A percentile compares a stretch with the other conserved stretches of the same genome.
These are phyloP conservation scores for Puya raimondii DNA, from an alignment of 176 grass and related monocot species.

Conservation along the genomic window DNA sequence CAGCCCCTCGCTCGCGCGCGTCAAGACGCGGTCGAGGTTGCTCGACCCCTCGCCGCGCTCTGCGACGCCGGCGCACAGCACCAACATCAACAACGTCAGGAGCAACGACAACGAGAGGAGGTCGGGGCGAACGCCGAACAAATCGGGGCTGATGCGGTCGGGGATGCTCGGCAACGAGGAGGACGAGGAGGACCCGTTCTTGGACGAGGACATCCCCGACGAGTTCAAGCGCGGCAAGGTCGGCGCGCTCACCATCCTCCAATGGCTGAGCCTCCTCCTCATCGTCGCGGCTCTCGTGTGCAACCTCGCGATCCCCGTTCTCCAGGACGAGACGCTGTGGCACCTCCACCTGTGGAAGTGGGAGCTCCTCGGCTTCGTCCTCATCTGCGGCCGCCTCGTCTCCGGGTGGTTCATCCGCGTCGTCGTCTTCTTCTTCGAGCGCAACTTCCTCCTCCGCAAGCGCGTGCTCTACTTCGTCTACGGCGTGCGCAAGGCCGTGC, in stretches of 20 bases:
- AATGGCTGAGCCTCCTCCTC: slow-evolving; percentile 64
- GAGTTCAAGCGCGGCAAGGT: slow-evolving; percentile 54
- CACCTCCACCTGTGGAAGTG: slow-evolving; percentile 65
- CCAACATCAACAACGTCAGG: background rate
- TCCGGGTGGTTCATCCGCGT: slow-evolving; percentile 65
- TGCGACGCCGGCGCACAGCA: too few species aligned
- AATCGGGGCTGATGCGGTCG: background rate
- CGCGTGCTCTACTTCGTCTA: slow-evolving; percentile 85
- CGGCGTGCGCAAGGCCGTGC: slow-evolving; percentile 53
- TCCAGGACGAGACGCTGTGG: slow-evolving; percentile 25
- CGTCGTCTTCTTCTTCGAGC: slow-evolving; percentile 50
- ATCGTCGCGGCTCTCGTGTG: slow-evolving; percentile 45
- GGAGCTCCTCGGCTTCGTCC: slow-evolving; percentile 54
- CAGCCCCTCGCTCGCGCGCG: slow-evolving; percentile 22
- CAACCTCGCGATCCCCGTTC: slow-evolving; percentile 30
- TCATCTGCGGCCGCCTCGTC: slow-evolving; percentile 76
- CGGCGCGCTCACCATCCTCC: slow-evolving; percentile 42
- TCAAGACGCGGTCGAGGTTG: slow-evolving; percentile 63
- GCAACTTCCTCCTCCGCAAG: slow-evolving; percentile 70
- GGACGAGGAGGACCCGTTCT: slow-evolving; percentile 70
- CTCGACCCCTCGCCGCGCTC: slow-evolving; percentile 55
- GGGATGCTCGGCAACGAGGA: slow-evolving; percentile 26
- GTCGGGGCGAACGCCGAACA: slow-evolving; percentile 17
- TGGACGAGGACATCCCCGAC: slow-evolving; percentile 56
- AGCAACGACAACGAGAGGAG: background rate